Evolutionary conservation across 83 land plant species (phyloP), one percentile per base, ranked within the genome.

Genomic region (Diphasiastrum complanatum): DNA sequence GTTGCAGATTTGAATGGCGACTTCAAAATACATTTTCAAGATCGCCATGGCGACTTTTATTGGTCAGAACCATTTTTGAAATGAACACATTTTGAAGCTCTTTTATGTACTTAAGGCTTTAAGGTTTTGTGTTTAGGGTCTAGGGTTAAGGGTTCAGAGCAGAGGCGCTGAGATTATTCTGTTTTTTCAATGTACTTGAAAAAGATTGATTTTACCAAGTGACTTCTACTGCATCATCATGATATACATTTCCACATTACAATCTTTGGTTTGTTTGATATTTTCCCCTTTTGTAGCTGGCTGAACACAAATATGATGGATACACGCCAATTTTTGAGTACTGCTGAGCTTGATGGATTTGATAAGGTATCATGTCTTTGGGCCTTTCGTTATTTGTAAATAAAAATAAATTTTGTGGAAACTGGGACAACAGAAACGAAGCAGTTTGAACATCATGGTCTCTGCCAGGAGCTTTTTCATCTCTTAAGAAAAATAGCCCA

Each of bases 21-120:
- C 58, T 95, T 95, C 71, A 95, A 89, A 74, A 51, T 95, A 45
- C 83, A 78, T 48, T 95, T 95, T 74, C 92, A 82, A 61, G 97
- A 89, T 68, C 82, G 97, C 20, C 97, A 86, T 74, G 97, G 99
- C 61, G 99, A 95, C 66, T 95, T 95, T 63, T 95, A 95, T 71
- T 89, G 92, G 99, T 95, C 18, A 19, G 70, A 38, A 6, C 5
- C 12, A 8, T 16, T 40, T 11, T 23, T 24, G 1, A 19, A 33
- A 16, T 1, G 43, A 5, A 14, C 22, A 5, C 6, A 14, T 5
- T 40, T 8, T 40, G 43, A 40, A 40, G 16, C 43, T 40, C 16
- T 40, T 8, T 40, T 40, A 8, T 40, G 43, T 38, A 6, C 41
- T 14, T 38, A n/a, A n/a, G n/a, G n/a, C n/a, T n/a, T n/a, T n/a